Percentiles rank a stretch among this genome's conserved stretches.
Evolutionary conservation across 192 early-diverging fungal genomes (phyloP).

Genomic region (Fimicolochytrium jonesii): DNA sequence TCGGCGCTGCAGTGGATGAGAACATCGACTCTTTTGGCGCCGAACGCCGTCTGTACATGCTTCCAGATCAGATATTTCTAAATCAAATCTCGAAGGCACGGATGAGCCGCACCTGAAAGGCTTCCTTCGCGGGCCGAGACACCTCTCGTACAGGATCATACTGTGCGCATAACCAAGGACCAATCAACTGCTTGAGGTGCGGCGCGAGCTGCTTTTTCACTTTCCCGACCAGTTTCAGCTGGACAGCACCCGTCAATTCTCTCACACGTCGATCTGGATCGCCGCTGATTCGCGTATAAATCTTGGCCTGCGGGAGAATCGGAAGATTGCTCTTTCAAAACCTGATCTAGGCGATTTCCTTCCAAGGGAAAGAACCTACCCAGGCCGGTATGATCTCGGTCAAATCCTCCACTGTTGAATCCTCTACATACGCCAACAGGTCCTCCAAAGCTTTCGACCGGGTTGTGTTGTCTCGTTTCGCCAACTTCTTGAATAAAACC

Average conservation of each 20-base stretch:
- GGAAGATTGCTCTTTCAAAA: neutral
- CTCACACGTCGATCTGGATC: conserved; percentile 87
- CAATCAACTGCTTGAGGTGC: conserved; percentile 75
- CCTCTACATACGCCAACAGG: conserved; percentile 53
- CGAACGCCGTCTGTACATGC: conserved; percentile 66
- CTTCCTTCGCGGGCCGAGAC: conserved; percentile 50
- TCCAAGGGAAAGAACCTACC: conserved; percentile 23
- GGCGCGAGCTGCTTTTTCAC: conserved; percentile 73
- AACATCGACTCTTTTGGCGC: conserved; percentile 71
- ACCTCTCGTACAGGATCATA: conserved; percentile 85
- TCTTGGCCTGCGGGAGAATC: conserved; percentile 50
- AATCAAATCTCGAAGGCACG: too few species aligned
- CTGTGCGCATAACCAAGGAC: conserved; percentile 74
- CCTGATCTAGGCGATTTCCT: neutral
- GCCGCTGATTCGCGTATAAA: conserved; percentile 61
- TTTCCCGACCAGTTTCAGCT: conserved; percentile 62
- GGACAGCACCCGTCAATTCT: conserved; percentile 60
- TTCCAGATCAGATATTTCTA: too few species aligned
- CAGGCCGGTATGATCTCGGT: conserved; percentile 40
- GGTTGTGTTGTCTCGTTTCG: conserved; percentile 85
- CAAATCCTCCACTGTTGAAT: conserved; percentile 17
- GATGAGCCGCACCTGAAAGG: conserved; percentile 66
- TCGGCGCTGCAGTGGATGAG: conserved; percentile 74
- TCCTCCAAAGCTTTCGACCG: conserved; percentile 85
- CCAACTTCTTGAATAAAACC: conserved; percentile 77